A percentile compares a stretch with the other conserved stretches of the same genome.
Evolutionary conservation across 139 green algal genomes (phyloP).

Genomic region (Raphidocelis subcapitata): DNA sequence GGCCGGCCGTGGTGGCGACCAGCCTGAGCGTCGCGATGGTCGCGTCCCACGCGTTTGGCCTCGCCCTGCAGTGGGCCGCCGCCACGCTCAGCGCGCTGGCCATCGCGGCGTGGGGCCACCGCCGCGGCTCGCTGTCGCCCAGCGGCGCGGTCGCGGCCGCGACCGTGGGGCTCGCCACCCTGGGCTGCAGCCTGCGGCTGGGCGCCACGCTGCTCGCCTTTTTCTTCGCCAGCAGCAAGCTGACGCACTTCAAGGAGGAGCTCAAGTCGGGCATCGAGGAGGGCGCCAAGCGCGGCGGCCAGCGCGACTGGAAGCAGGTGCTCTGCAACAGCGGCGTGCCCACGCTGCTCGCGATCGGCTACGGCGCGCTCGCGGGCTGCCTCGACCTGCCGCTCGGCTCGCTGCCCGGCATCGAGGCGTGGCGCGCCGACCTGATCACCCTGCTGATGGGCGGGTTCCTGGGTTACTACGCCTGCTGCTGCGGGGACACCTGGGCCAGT

Average conservation of each 20-base stretch:
- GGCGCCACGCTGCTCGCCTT: slow-evolving; percentile 80
- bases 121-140: slow-evolving; percentile 17
- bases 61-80: slow-evolving; percentile 41
- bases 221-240: slow-evolving; percentile 68
- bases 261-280: slow-evolving; percentile 59
- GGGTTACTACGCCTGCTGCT: slow-evolving; percentile 90
- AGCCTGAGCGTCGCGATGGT: slow-evolving; percentile 26
- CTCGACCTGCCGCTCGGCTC: slow-evolving; percentile 54
- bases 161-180: slow-evolving; percentile 61
- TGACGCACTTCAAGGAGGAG: slow-evolving; percentile 80
- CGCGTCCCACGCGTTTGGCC: slow-evolving; percentile 51
- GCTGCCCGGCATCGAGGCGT: slow-evolving; percentile 31
- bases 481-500: slow-evolving; percentile 89
- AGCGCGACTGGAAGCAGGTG: slow-evolving; percentile 82
- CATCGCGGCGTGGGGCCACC: slow-evolving; percentile 29
- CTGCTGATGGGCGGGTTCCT: slow-evolving; percentile 65
- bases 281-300: slow-evolving; percentile 68
- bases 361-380: slow-evolving; percentile 53
- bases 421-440: slow-evolving; percentile 34
- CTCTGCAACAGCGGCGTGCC: slow-evolving; percentile 55
- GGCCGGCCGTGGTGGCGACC: not conserved
- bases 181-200: slow-evolving; percentile 61
- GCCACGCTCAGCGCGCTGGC: slow-evolving; percentile 24
- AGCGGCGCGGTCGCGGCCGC: slow-evolving; percentile 57
- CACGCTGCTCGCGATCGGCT: slow-evolving; percentile 50